phyloP scores from a whole-genome alignment of 2,329 filamentous ascomycete genomes.

The Epichloe uncinata region DNA sequence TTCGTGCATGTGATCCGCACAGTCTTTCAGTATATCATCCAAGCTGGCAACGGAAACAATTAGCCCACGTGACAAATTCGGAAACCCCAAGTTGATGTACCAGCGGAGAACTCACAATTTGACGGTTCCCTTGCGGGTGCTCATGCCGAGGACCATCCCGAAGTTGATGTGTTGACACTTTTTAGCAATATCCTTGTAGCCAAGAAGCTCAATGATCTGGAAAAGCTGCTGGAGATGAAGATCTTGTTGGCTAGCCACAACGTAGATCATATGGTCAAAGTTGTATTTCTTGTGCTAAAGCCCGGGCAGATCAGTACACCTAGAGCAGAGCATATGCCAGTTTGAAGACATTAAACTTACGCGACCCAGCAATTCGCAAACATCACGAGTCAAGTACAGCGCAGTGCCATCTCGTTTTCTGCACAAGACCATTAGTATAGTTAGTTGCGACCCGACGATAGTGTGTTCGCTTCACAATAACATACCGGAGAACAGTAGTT shows the following conservation, averaged over 20 bases:
- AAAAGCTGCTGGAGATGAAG: constrained; percentile 60
- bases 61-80: neutral
- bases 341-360: constrained; percentile 7
- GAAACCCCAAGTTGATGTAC: constrained; percentile 1
- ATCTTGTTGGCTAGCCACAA: constrained; percentile 59
- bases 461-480: too few relatives aligned
- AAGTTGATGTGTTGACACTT: constrained; percentile 67
- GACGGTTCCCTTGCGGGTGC: constrained; percentile 58
- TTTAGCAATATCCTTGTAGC: constrained; percentile 53
- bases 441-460: neutral
- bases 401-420: constrained; percentile 59
- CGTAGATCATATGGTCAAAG: constrained; percentile 71
- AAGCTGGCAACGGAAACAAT: constrained; percentile 1
- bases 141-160: constrained; percentile 58
- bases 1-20: constrained; percentile 92
- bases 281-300: constrained; percentile 38
- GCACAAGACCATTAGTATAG: neutral
- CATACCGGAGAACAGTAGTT: constrained; percentile 49
- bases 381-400: constrained; percentile 66
- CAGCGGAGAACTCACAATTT: constrained; percentile 37
- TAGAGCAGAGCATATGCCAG: neutral
- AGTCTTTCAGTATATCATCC: constrained; percentile 34
- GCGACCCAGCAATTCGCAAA: constrained; percentile 58
- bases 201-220: constrained; percentile 59
- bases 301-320: neutral